Evolutionary conservation across 2,329 filamentous ascomycete genomes (phyloP).

Genomic region (Ophiostoma fasciatum): DNA sequence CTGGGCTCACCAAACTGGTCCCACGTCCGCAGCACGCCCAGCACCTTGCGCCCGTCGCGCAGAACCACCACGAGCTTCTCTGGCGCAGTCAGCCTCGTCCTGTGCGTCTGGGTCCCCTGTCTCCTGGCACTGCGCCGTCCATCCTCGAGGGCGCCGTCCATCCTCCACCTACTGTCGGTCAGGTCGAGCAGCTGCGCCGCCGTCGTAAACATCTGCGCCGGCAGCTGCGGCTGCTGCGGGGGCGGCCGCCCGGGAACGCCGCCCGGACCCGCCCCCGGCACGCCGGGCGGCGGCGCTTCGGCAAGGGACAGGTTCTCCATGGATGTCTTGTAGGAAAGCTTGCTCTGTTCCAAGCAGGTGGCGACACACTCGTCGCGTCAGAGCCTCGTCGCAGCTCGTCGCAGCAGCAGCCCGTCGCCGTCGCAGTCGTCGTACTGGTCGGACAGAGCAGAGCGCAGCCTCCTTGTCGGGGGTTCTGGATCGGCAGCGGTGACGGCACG

Average conservation of each 20-base stretch:
- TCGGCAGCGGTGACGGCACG: too few relatives aligned
- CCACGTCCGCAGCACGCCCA: slow-evolving; percentile 87
- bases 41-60: slow-evolving; percentile 84
- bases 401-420: too few relatives aligned
- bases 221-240: slow-evolving; percentile 47
- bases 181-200: slow-evolving; percentile 89
- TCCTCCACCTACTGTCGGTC: slow-evolving; percentile 68
- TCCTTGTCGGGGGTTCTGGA: too few relatives aligned
- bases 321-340: too few relatives aligned
- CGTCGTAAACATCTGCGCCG: slow-evolving; percentile 96
- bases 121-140: too few relatives aligned
- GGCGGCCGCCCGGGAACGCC: slow-evolving; percentile 19
- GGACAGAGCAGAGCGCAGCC: too few relatives aligned
- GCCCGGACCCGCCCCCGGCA: too few relatives aligned
- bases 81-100: slow-evolving; percentile 23
- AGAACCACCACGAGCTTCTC: slow-evolving; percentile 91
- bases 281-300: slow-evolving; percentile 16
- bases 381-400: too few relatives aligned
- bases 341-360: too few relatives aligned
- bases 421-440: too few relatives aligned
- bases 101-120: too few relatives aligned
- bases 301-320: slow-evolving; percentile 21
- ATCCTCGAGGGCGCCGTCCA: too few relatives aligned
- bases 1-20: slow-evolving; percentile 76
- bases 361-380: not conserved